These are phyloP conservation scores for Myrica gale DNA, from an alignment of 306 rosid species.

Conservation along the genomic window DNA sequence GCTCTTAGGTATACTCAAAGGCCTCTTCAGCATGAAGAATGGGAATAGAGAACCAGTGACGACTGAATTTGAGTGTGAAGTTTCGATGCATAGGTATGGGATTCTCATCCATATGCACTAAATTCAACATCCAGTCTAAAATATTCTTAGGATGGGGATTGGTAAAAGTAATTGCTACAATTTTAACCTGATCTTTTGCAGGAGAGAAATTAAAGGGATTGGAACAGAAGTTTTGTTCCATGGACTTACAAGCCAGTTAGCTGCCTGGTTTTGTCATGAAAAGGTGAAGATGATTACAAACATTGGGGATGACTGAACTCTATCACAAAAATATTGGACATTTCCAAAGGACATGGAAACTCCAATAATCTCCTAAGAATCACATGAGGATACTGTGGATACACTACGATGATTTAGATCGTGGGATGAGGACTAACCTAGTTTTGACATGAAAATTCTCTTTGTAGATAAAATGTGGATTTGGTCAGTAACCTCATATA, in stretches of 20 bases:
- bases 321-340: background rate
- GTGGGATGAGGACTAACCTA: background rate
- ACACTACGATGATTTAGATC: background rate
- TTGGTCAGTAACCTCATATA: background rate
- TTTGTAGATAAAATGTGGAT: background rate
- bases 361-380: background rate
- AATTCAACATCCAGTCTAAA: background rate
- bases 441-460: background rate
- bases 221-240: background rate
- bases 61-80: background rate
- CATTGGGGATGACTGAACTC: background rate
- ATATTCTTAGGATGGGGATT: background rate
- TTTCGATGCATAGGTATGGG: background rate
- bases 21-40: background rate
- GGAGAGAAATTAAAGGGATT: background rate
- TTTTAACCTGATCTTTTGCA: background rate
- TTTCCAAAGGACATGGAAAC: background rate
- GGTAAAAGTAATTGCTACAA: background rate
- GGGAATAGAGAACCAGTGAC: background rate
- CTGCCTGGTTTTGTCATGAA: background rate
- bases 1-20: background rate
- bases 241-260: background rate
- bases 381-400: background rate
- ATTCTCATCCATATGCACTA: constrained; percentile 11
- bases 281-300: background rate